Evolutionary conservation across 2,329 filamentous ascomycete species (phyloP).

Genomic region (Cladosporium sp.): DNA sequence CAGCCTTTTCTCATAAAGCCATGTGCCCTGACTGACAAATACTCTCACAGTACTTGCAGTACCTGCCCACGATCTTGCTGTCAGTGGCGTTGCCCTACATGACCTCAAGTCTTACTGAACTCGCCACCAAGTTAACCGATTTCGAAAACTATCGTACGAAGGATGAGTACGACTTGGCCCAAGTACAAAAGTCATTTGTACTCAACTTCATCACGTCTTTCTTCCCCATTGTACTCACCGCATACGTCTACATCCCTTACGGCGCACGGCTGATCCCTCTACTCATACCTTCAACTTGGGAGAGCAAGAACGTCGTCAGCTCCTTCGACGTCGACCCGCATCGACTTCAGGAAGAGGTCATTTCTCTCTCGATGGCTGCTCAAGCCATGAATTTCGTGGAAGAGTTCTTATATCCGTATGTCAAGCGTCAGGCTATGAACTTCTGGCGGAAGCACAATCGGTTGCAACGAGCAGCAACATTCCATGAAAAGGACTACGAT

Average conservation of each 20-base stretch:
- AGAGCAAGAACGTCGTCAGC: slow-evolving; percentile 64
- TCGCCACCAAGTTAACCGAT: slow-evolving; percentile 55
- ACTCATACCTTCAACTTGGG: slow-evolving; percentile 71
- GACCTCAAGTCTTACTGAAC: slow-evolving; percentile 44
- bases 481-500: slow-evolving; percentile 57
- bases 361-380: slow-evolving; percentile 92
- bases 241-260: slow-evolving; percentile 93
- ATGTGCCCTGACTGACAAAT: neutral
- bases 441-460: slow-evolving; percentile 60
- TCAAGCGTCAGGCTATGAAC: slow-evolving; percentile 74
- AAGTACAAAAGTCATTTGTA: slow-evolving; percentile 91
- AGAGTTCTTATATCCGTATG: slow-evolving; percentile 80
- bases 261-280: slow-evolving; percentile 78
- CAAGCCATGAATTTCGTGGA: slow-evolving; percentile 85
- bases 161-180: slow-evolving; percentile 76
- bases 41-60: slow-evolving; percentile 8
- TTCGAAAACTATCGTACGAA: slow-evolving; percentile 85
- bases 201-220: slow-evolving; percentile 97
- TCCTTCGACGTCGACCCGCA: slow-evolving; percentile 78
- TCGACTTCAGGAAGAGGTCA: slow-evolving; percentile 86
- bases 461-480: slow-evolving; percentile 79
- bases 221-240: slow-evolving; percentile 82
- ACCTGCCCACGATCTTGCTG: slow-evolving; percentile 6
- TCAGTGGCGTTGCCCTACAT: slow-evolving; percentile 13
- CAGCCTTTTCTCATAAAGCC: too few relatives aligned